Conservation (phyloP, 1,284 basidiomycete species). For the Rugiboletus extremiorientalis region DNA sequence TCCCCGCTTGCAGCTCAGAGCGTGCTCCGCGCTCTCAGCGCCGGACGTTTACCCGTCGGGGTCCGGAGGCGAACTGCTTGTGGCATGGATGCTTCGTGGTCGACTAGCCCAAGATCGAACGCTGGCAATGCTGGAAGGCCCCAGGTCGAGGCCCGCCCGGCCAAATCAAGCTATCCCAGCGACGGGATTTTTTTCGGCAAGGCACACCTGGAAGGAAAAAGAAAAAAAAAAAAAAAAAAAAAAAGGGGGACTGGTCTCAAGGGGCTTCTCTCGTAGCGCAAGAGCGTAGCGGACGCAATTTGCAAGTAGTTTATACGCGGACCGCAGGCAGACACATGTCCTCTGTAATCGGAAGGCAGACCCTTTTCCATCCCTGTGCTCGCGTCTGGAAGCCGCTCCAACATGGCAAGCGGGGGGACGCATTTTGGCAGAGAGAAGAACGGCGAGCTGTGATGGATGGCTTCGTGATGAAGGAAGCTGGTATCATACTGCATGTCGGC, state of each 20-base stretch:
- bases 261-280: conserved; percentile 24
- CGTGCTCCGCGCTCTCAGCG: conserved; percentile 24
- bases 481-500: too few relatives aligned
- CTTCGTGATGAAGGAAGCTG: conserved; percentile 25
- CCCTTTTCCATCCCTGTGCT: conserved; percentile 27
- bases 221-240: conserved; percentile 13
- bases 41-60: not conserved
- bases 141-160: conserved; percentile 1
- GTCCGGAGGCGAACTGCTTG: not conserved
- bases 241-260: conserved; percentile 8
- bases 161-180: conserved; percentile 4
- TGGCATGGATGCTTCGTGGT: not conserved
- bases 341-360: conserved; percentile 18
- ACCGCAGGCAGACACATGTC: conserved; percentile 33
- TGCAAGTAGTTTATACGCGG: conserved; percentile 20
- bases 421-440: conserved; percentile 14
- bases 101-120: conserved; percentile 3
- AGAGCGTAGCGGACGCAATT: conserved; percentile 31
- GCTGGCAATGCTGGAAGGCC: too few relatives aligned
- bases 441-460: conserved; percentile 17
- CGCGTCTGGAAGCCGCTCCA: conserved; percentile 20
- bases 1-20: conserved; percentile 21
- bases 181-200: conserved; percentile 15
- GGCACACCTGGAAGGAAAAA: conserved; percentile 17
- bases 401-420: conserved; percentile 20